Evolutionary conservation across 1,284 basidiomycete genomes (phyloP), one percentile per base, ranked within the genome.

Genomic region (Malassezia arunalokei): DNA sequence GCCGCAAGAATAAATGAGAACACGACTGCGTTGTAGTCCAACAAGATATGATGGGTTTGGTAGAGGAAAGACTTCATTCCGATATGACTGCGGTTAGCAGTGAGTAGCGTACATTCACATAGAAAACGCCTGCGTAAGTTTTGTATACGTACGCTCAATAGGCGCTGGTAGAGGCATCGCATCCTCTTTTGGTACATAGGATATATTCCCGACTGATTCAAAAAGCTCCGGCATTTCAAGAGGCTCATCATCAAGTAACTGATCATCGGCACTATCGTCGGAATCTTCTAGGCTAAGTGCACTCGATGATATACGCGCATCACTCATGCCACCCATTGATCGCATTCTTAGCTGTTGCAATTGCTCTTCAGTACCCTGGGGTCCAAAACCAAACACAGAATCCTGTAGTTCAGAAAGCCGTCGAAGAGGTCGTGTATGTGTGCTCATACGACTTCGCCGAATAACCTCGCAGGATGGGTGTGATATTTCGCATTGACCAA

Each of bases 401-500:
- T 42, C 47, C n/a, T 48, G 47, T n/a, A 48, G 14, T 31, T 48
- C 39, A 5, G 46, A 40, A 20, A 35, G 17, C n/a, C 40, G 37
- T 17, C 38, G 47, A 5, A 24, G 38, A 6, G 38, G 30, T 6
- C 17, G 30, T 20, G 47, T 24, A 6, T 40, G 28, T 33, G 39
- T 15, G 29, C 31, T 15, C n/a, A 29, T 14, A 27, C 20, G n/a
- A 28, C 28, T 27, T 31, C 30, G 37, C 37, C 14, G n/a, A 17
- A 20, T 46, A 5, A 17, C 29, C 17, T 48, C 42, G 15, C 29
- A 6, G 14, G 40, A 42, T 2, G 92, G 92, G 73, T 98, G 92
- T 0, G 89, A 94, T 60, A 98, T 95, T 69, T 94, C 88, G 73
- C 90, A 95, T 75, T 98, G 92, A 2, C 92, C 92, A 27, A 95